Evolutionary conservation across 805 yeast species (phyloP).

Genomic region (Barnettozyma sucrosica): DNA sequence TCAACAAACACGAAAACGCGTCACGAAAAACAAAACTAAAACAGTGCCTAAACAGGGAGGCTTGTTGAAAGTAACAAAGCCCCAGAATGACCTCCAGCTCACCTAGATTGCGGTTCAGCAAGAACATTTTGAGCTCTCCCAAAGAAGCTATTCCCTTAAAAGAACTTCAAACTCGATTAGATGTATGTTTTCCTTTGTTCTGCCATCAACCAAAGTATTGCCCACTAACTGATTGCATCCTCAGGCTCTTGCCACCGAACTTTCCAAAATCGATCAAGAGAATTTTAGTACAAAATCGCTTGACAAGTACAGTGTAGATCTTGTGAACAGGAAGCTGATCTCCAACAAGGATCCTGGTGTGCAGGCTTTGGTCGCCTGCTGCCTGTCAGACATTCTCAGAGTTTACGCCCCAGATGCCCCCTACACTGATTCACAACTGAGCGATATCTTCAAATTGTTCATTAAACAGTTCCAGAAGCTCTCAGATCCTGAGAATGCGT

Average conservation of each 20-base stretch:
- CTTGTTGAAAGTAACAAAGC: background rate
- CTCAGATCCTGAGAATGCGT: slow-evolving; percentile 50
- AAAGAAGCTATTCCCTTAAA: slow-evolving; percentile 53
- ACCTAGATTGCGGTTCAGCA: slow-evolving; percentile 33
- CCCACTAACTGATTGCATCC: background rate
- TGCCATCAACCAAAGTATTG: background rate
- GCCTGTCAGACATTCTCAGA: slow-evolving; percentile 69
- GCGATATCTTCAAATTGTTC: slow-evolving; percentile 61
- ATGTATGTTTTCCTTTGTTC: slow-evolving; percentile 24
- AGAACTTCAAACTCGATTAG: slow-evolving; percentile 53
- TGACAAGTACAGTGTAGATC: slow-evolving; percentile 41
- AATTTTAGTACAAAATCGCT: slow-evolving; percentile 41
- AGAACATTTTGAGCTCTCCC: slow-evolving; percentile 50
- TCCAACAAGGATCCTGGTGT: slow-evolving; percentile 62
- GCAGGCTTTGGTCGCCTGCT: slow-evolving; percentile 64
- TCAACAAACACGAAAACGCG: background rate
- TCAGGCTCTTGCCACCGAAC: slow-evolving; percentile 52
- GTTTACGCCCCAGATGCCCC: slow-evolving; percentile 91
- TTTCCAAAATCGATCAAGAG: slow-evolving; percentile 59
- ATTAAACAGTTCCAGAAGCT: slow-evolving; percentile 55
- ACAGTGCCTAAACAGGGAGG: background rate
- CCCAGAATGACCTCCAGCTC: slow-evolving; percentile 15
- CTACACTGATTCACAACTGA: slow-evolving; percentile 55
- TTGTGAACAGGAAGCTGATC: slow-evolving; percentile 54
- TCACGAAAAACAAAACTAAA: background rate